phyloP scores from a whole-genome alignment of 2,329 filamentous ascomycete genomes.

The Paecilomyces niveus region DNA sequence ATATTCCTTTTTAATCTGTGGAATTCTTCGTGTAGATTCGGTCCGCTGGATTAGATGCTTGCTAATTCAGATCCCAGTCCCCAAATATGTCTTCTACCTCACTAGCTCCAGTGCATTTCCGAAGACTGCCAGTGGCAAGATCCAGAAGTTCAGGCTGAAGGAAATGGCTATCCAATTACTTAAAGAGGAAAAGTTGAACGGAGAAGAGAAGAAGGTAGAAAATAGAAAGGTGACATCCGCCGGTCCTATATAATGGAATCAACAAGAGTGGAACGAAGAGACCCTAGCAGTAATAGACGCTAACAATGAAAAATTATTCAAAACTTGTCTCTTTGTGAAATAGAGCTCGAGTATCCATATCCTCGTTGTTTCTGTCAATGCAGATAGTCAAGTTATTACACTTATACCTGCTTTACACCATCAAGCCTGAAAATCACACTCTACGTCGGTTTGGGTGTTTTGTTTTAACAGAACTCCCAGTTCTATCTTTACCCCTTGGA shows the following conservation, averaged over 20 bases:
- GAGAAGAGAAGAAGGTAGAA: neutral
- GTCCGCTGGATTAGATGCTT: neutral
- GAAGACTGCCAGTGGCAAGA: constrained; percentile 94
- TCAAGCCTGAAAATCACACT: too few relatives aligned
- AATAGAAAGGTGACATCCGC: neutral
- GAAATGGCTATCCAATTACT: constrained; percentile 54
- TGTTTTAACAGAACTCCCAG: too few relatives aligned
- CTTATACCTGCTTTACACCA: too few relatives aligned
- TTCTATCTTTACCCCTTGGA: too few relatives aligned
- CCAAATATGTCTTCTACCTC: constrained; percentile 84
- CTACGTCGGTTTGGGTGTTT: too few relatives aligned
- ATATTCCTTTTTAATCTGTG: neutral
- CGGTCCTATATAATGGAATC: neutral
- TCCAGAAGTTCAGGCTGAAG: constrained; percentile 84
- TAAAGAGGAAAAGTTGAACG: constrained; percentile 16
- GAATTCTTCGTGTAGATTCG: neutral
- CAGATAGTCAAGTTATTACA: too few relatives aligned
- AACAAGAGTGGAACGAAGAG: neutral
- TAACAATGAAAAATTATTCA: neutral
- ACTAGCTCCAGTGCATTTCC: constrained; percentile 58
- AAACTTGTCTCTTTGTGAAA: neutral
- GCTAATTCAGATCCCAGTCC: constrained; percentile 44
- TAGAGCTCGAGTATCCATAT: too few relatives aligned
- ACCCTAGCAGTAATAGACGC: neutral
- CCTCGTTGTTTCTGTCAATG: too few relatives aligned